Conservation (phyloP, 441 rosid species). For the Gossypium armourianum region DNA sequence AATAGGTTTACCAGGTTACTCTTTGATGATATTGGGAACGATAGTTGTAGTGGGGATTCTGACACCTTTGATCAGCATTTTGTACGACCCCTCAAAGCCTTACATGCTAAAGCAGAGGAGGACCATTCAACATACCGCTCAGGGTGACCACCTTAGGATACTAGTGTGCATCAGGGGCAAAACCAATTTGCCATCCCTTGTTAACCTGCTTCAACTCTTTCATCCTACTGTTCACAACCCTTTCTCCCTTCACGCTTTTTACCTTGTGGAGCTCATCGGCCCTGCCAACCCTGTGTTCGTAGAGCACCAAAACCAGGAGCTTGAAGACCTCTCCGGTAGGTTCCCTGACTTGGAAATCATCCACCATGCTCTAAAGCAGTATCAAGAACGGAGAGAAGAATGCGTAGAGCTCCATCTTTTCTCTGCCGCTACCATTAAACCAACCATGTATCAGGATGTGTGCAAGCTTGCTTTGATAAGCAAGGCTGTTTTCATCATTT, state of each 20-base stretch:
- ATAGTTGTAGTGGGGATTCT: slow-evolving; percentile 21
- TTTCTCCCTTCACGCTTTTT: slow-evolving; percentile 37
- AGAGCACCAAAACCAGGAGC: slow-evolving; percentile 30
- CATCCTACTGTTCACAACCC: slow-evolving; percentile 38
- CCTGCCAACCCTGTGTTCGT: slow-evolving; percentile 41
- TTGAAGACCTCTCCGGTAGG: not conserved
- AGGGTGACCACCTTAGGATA: slow-evolving; percentile 27
- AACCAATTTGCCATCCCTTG: slow-evolving; percentile 30
- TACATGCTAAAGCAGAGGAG: slow-evolving; percentile 54
- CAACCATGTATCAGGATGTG: slow-evolving; percentile 58
- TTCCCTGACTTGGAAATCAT: slow-evolving; percentile 25
- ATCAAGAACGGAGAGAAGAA: slow-evolving; percentile 29
- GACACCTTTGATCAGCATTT: slow-evolving; percentile 36
- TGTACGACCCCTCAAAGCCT: slow-evolving; percentile 61
- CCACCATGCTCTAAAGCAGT: slow-evolving; percentile 32
- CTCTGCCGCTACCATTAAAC: slow-evolving; percentile 38
- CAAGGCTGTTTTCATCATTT: slow-evolving; percentile 39
- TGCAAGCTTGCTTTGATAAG: slow-evolving; percentile 49
- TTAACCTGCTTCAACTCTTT: slow-evolving; percentile 44
- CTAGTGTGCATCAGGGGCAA: slow-evolving; percentile 39
- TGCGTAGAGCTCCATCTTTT: slow-evolving; percentile 29
- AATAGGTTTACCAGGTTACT: slow-evolving; percentile 20
- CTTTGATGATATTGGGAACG: slow-evolving; percentile 35
- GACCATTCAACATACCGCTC: slow-evolving; percentile 58
- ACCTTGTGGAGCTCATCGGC: slow-evolving; percentile 43